Percentiles rank a stretch among this genome's conserved stretches.
These are phyloP conservation scores for Collariella sp. DNA, from an alignment of 495 filamentous ascomycete species.

Conservation along the genomic window DNA sequence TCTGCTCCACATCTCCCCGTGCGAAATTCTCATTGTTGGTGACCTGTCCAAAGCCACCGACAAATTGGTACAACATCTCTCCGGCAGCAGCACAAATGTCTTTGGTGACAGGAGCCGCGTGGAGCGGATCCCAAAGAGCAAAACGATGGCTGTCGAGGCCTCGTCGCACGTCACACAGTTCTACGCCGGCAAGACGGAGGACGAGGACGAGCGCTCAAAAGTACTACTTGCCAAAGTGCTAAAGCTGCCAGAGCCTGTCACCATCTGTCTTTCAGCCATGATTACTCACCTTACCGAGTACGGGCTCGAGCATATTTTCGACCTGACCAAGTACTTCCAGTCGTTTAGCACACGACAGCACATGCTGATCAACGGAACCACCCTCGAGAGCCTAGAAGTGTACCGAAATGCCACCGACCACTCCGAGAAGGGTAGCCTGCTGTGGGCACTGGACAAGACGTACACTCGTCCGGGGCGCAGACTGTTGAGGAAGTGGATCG, in stretches of 20 bases:
- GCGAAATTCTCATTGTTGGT: constrained; percentile 92
- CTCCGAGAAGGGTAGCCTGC: constrained; percentile 75
- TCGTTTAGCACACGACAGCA: constrained; percentile 90
- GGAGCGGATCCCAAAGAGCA: constrained; percentile 65
- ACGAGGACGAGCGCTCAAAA: constrained; percentile 41
- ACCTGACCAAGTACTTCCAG: constrained; percentile 95
- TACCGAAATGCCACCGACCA: constrained; percentile 94
- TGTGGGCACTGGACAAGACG: constrained; percentile 94
- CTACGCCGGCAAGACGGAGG: constrained; percentile 80
- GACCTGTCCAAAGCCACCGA: constrained; percentile 88
- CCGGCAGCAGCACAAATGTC: constrained; percentile 77
- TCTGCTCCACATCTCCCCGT: constrained; percentile 88
- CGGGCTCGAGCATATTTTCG: constrained; percentile 90
- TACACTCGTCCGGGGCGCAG: constrained; percentile 83
- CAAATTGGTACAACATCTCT: constrained; percentile 83
- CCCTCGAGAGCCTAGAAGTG: constrained; percentile 85
- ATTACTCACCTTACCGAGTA: constrained; percentile 91
- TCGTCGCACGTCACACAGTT: constrained; percentile 90
- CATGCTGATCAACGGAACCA: constrained; percentile 96
- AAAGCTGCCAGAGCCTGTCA: constrained; percentile 75
- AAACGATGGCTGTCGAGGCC: constrained; percentile 73
- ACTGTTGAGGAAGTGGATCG: constrained; percentile 90
- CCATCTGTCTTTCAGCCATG: constrained; percentile 91
- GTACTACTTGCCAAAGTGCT: constrained; percentile 77
- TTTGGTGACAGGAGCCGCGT: constrained; percentile 87